Base-by-base conservation (phyloP, 2,329 filamentous ascomycete species). In the Neonectria neomacrospora region DNA sequence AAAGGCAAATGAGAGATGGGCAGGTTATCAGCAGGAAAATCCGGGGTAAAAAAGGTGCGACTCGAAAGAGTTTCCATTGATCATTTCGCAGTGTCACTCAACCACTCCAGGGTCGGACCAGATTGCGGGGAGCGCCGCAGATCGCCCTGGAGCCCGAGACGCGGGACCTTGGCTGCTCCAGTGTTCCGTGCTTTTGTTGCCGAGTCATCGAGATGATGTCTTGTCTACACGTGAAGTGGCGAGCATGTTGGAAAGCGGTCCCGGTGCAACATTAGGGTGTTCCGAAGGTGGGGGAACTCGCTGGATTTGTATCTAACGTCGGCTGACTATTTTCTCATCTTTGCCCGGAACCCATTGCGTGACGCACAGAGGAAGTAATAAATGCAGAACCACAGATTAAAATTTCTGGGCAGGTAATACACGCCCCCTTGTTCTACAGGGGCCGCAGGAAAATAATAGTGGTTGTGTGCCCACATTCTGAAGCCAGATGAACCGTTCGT, bases 111-210 rank as follows among this genome's bases (percentile, higher is more conserved):
- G 55, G 50, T 52, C 54, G 48, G 60, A 52, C 52, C 54, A 64
- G 64, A 69, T 70, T 70, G 70, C 70, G 70, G 70, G 70, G 66
- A 69, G 67, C 64, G 67, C 64, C 63, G 70, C 59, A 72, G 70
- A 72, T 72, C 70, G 71, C 41, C 66, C 58, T 58, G 64, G 42
- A 42, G 64, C 20, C 61, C 66, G 61, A 58, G 61, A 60, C 48
- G 51, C 54, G 22, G 23, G 32, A 54, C 60, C 53, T 42, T 53
- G 30, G 30, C 32, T 55, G 39, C 59, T 59, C 47, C 42, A 52
- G 58, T 50, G 58, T 52, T 61, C 53, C 53, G 58, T 58, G 59
- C 54, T 62, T 42, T 47, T 44, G 30, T 30, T 32, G 20, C 30
- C 44, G 39, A 30, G 20, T 20, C 37, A 22, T 54, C 44, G 45